Conservation (phyloP, 2,329 filamentous ascomycete genomes). For the Cercospora brassicicola region DNA sequence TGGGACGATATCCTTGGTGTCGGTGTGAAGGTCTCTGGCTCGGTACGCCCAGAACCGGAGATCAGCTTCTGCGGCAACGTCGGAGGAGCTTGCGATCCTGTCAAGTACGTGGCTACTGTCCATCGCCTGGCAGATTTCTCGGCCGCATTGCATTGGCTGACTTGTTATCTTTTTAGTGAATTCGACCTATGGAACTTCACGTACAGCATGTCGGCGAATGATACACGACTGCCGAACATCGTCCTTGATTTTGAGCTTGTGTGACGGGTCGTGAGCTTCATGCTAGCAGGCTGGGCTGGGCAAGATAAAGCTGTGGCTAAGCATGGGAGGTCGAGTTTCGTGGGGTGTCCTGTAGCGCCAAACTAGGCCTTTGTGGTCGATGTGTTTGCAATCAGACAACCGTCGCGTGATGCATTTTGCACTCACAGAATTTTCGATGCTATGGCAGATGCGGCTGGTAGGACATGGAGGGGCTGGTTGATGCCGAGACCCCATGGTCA, state of each 20-base stretch:
- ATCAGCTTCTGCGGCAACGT: slow-evolving; percentile 22
- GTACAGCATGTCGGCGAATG: slow-evolving; percentile 21
- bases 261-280: background rate
- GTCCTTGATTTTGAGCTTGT: slow-evolving; percentile 21
- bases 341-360: background rate
- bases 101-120: slow-evolving; percentile 19
- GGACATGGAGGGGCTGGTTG: background rate
- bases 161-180: slow-evolving; percentile 12
- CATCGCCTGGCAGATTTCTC: background rate
- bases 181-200: slow-evolving; percentile 27
- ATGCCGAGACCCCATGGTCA: background rate
- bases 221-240: slow-evolving; percentile 18
- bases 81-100: slow-evolving; percentile 22
- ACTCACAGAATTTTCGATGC: background rate
- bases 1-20: slow-evolving; percentile 21
- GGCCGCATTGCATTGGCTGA: background rate
- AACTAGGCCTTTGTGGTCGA: background rate
- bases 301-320: slow-evolving; percentile 1
- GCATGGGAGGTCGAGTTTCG: background rate
- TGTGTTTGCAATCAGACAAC: background rate
- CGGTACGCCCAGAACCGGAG: slow-evolving; percentile 13
- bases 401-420: background rate
- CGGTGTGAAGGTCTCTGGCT: slow-evolving; percentile 17
- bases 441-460: background rate
- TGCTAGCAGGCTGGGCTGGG: background rate